These are phyloP conservation scores for Cladosporium sp. DNA, from an alignment of 2,329 filamentous ascomycete species.

Conservation along the genomic window DNA sequence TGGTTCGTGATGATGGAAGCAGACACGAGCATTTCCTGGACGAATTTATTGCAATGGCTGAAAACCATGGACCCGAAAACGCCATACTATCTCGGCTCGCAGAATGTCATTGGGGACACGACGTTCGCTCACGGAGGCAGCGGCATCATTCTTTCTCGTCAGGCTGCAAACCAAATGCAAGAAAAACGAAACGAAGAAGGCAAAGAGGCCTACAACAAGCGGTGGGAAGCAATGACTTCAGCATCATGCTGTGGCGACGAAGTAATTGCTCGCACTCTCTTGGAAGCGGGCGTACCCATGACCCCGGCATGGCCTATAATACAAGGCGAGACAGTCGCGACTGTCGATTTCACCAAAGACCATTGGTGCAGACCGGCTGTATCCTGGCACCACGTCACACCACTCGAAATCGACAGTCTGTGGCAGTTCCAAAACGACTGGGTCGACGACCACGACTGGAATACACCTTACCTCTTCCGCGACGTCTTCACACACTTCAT, in stretches of 20 bases:
- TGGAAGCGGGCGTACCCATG: constrained; percentile 42
- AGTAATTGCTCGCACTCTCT: constrained; percentile 48
- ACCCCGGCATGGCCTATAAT: constrained; percentile 42
- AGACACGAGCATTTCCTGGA: constrained; percentile 49
- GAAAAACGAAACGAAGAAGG: constrained; percentile 40
- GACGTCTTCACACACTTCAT: constrained; percentile 33
- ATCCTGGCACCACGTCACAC: constrained; percentile 34
- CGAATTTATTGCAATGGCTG: constrained; percentile 47
- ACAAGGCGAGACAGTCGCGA: constrained; percentile 40
- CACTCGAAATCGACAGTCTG: constrained; percentile 18
- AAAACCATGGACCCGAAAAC: constrained; percentile 41
- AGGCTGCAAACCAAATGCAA: constrained; percentile 33
- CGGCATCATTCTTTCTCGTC: constrained; percentile 43
- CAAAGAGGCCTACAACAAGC: constrained; percentile 29
- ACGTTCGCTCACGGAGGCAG: constrained; percentile 42
- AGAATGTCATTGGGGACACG: constrained; percentile 33
- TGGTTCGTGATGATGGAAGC: constrained; percentile 57
- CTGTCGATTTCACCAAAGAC: constrained; percentile 38
- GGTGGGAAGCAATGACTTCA: constrained; percentile 41
- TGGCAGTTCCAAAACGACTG: constrained; percentile 32
- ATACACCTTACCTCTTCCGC: constrained; percentile 29
- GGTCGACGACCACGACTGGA: constrained; percentile 28
- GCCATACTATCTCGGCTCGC: constrained; percentile 48
- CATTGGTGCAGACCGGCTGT: constrained; percentile 44
- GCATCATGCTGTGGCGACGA: constrained; percentile 54